Evolutionary conservation across 176 grass and related monocot genomes (phyloP), one percentile per base, ranked within the genome.

Genomic region (Aegilops longissima): DNA sequence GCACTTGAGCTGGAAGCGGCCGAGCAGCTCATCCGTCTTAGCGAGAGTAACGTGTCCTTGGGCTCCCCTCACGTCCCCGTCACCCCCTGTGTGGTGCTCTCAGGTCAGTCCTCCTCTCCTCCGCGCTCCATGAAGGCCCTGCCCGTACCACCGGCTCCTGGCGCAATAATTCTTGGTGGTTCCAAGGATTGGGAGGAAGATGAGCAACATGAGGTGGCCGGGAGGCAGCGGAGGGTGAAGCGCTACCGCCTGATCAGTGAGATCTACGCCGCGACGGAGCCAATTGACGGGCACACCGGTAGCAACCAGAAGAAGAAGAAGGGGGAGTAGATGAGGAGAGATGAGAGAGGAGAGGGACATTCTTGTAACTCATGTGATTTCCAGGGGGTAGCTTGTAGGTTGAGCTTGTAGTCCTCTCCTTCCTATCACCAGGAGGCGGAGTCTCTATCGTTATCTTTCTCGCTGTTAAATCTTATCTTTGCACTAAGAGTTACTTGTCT

Each of bases 211-310:
- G 88, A 90, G 64, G 84, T 77, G 18, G 2, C 70, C 2, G 73
- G 78, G 24, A 89, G 68, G 35, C 66, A 63, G 82, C 67, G 95
- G 16, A 88, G 36, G 89, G 82, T 34, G 77, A 88, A 65, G 83
- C 77, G 88, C 82, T 92, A 82, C 40, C 90, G 93, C 72, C n/a
- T 80, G 86, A 89, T 94, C 79, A 45, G 79, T 2, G 88, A 92
- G 81, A 77, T 98, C 82, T 98, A 96, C 23, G 75, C 33, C 2
- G 56, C 73, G 7, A 92, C 84, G 2, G 71, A 14, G 6, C 49
- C 47, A 75, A 87, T 92, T 47, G 45, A 67, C 61, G 64, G 54
- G 30, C 14, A 45, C 61, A 79, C 9, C 86, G n/a, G 61, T 67
- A 85, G 6, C 86, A 20, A 31, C 47, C 73, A 4, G 24, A 83